These are phyloP conservation scores for Phytophthora chlamydospora DNA, from an alignment of 352 stramenopile genomes.

Conservation along the genomic window DNA sequence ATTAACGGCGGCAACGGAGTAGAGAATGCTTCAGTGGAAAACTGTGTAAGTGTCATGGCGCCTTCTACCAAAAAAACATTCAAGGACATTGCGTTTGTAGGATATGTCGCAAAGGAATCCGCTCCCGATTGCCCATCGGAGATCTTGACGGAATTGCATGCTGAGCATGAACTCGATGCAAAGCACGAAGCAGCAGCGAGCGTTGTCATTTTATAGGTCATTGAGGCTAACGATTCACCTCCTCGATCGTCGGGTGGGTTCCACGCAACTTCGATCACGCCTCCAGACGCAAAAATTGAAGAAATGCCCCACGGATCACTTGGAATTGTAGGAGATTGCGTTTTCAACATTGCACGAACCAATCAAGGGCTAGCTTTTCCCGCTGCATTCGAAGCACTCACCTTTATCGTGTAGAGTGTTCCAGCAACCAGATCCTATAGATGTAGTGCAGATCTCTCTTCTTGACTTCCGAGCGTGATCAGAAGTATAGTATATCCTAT, in stretches of 20 bases:
- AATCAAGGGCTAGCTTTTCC: slow-evolving; percentile 34
- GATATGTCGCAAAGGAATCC: slow-evolving; percentile 23
- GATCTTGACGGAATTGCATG: slow-evolving; percentile 40
- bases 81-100: slow-evolving; percentile 38
- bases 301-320: slow-evolving; percentile 43
- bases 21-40: slow-evolving; percentile 40
- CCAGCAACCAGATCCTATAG: slow-evolving; percentile 40
- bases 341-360: slow-evolving; percentile 49
- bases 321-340: slow-evolving; percentile 27
- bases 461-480: slow-evolving; percentile 22
- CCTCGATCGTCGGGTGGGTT: slow-evolving; percentile 46
- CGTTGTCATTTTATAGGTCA: slow-evolving; percentile 58
- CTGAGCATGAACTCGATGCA: slow-evolving; percentile 23
- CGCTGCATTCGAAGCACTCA: slow-evolving; percentile 45
- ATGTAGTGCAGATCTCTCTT: slow-evolving; percentile 6
- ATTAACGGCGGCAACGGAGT: slow-evolving; percentile 35
- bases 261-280: slow-evolving; percentile 61
- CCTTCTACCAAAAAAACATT: slow-evolving; percentile 46
- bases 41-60: slow-evolving; percentile 29
- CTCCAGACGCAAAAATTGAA: slow-evolving; percentile 41
- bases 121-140: slow-evolving; percentile 14
- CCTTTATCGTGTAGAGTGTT: slow-evolving; percentile 59
- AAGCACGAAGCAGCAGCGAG: slow-evolving; percentile 45
- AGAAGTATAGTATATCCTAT: slow-evolving; percentile 36
- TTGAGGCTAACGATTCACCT: slow-evolving; percentile 27